phyloP scores from a whole-genome alignment of 2,329 filamentous ascomycete genomes.

The Fusarium transvaalense region DNA sequence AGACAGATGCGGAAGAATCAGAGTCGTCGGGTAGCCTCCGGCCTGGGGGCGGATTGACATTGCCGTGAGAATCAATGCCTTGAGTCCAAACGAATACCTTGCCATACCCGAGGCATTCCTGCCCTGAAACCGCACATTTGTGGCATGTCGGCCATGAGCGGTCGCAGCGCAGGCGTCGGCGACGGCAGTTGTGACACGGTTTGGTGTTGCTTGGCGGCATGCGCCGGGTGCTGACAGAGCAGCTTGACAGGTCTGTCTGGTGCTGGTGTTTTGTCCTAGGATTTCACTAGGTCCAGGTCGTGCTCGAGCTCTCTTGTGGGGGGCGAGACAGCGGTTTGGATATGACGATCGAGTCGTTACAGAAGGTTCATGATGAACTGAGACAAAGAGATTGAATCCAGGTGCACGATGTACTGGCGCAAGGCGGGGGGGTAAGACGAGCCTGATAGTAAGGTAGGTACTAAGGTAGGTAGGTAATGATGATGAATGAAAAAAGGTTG shows the following conservation, averaged over 20 bases:
- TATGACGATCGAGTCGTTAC: constrained; percentile 40
- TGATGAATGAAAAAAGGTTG: constrained; percentile 23
- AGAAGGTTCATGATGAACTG: constrained; percentile 41
- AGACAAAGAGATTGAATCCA: constrained; percentile 24
- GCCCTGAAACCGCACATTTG: constrained; percentile 68
- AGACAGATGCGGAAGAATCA: constrained; percentile 30
- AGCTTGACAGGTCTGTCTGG: constrained; percentile 35
- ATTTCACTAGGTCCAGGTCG: constrained; percentile 33
- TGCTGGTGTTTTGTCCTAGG: constrained; percentile 28
- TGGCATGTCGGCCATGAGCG: constrained; percentile 69
- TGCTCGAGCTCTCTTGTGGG: constrained; percentile 37
- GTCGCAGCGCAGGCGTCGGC: constrained; percentile 71
- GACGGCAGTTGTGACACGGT: constrained; percentile 72
- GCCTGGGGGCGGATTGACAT: constrained; percentile 54
- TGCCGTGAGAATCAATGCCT: constrained; percentile 63
- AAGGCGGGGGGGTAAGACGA: constrained; percentile 16
- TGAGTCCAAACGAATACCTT: constrained; percentile 71
- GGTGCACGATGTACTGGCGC: neutral
- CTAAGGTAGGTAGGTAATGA: constrained; percentile 6
- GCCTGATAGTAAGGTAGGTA: neutral
- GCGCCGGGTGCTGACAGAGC: constrained; percentile 48
- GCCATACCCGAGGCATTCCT: constrained; percentile 72
- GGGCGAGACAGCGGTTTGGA: constrained; percentile 39
- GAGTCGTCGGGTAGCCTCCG: constrained; percentile 42
- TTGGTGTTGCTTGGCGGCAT: constrained; percentile 56